Percentiles rank a stretch among this genome's conserved stretches.
These are phyloP conservation scores for Millerozyma miso DNA, from an alignment of 805 yeast species.

Conservation along the genomic window DNA sequence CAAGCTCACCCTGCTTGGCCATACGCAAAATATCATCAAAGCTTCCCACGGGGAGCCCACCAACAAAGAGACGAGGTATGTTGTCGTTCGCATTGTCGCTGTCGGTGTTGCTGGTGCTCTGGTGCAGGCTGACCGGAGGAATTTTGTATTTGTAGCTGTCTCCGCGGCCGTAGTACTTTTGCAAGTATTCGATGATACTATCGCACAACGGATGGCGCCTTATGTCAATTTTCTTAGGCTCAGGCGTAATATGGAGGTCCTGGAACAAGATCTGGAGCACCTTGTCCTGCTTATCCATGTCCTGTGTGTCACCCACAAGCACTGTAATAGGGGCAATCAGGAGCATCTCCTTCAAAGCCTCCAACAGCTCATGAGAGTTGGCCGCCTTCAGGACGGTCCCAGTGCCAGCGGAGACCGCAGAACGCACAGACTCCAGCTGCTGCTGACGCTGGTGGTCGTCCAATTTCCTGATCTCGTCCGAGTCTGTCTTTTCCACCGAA, in stretches of 20 bases:
- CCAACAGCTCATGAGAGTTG: neutral
- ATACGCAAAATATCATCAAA: constrained; percentile 20
- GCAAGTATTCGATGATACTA: constrained; percentile 21
- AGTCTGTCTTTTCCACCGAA: neutral
- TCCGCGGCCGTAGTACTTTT: constrained; percentile 11
- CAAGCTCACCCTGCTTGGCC: constrained; percentile 17
- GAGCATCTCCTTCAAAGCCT: constrained; percentile 30
- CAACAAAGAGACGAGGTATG: constrained; percentile 31
- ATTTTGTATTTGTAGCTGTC: neutral
- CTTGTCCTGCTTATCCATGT: constrained; percentile 10
- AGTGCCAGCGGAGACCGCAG: neutral
- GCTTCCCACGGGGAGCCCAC: constrained; percentile 29
- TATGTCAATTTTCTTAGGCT: constrained; percentile 27
- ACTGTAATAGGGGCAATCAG: constrained; percentile 27
- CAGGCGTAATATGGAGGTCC: constrained; percentile 26
- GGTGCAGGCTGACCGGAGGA: constrained; percentile 1
- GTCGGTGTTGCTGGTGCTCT: constrained; percentile 6
- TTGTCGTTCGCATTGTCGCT: constrained; percentile 10
- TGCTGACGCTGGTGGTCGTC: constrained; percentile 5
- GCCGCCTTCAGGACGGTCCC: constrained; percentile 11
- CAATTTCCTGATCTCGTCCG: constrained; percentile 4
- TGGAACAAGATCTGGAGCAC: constrained; percentile 16
- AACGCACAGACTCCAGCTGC: neutral
- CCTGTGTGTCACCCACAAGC: constrained; percentile 18
- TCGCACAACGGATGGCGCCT: constrained; percentile 28